Evolutionary conservation across 306 rosid species (phyloP).

Genomic region (Vicia sativa): DNA sequence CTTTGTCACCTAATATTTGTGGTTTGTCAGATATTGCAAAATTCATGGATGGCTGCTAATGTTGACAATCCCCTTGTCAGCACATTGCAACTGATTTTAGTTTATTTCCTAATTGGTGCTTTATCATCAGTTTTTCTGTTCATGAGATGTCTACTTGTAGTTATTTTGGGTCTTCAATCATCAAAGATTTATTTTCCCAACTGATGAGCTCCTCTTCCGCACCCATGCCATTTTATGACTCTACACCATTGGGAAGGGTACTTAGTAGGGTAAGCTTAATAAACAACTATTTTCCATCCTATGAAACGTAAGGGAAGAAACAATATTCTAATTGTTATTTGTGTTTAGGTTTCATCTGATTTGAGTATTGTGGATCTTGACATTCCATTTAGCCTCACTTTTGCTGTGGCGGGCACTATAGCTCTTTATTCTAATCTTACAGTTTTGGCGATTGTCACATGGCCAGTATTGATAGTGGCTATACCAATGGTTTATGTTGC

Average conservation of each 20-base stretch:
- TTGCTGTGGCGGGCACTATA: constrained; percentile 26
- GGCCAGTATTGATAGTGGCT: constrained; percentile 57
- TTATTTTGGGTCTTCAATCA: constrained; percentile 18
- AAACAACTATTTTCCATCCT: neutral
- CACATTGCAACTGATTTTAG: neutral
- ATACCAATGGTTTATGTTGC: constrained; percentile 50
- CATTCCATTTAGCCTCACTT: constrained; percentile 33
- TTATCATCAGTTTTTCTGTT: constrained; percentile 35
- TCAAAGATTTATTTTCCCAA: constrained; percentile 46
- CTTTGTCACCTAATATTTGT: constrained; percentile 37
- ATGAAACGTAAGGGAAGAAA: neutral
- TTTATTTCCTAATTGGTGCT: constrained; percentile 46
- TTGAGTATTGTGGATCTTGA: constrained; percentile 34
- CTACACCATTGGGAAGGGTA: constrained; percentile 53
- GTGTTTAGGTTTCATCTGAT: constrained; percentile 55
- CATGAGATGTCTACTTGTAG: constrained; percentile 37
- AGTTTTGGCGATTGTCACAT: constrained; percentile 51
- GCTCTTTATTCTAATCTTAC: constrained; percentile 36
- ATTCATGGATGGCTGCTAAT: no score
- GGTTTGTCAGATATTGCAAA: constrained; percentile 37
- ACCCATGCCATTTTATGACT: constrained; percentile 63
- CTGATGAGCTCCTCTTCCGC: constrained; percentile 62
- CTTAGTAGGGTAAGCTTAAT: constrained; percentile 38
- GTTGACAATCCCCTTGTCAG: no score
- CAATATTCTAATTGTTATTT: neutral